Evolutionary conservation across 345 rosid species (phyloP).

Genomic region (Lepidium aucheri): DNA sequence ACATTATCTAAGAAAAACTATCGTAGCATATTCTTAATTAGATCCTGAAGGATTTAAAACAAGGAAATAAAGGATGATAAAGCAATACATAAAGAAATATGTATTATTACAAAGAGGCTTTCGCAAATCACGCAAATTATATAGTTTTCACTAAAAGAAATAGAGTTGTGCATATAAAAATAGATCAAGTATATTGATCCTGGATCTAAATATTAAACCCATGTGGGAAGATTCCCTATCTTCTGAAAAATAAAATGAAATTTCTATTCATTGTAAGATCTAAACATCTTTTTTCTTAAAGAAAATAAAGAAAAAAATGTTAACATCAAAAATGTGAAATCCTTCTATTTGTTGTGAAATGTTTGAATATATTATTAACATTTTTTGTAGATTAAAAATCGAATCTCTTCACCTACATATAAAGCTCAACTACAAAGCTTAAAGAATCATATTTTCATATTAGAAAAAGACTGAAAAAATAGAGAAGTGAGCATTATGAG

Average conservation of each 20-base stretch:
- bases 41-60: background rate
- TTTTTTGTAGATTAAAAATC: background rate
- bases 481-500: background rate
- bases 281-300: background rate
- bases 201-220: constrained; percentile 24
- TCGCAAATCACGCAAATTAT: constrained; percentile 18
- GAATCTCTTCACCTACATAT: background rate
- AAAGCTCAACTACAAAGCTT: background rate
- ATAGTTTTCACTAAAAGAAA: constrained; percentile 7
- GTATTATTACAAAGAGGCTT: background rate
- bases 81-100: constrained; percentile 5
- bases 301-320: background rate
- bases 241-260: constrained; percentile 14
- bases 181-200: background rate
- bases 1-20: background rate
- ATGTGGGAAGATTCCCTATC: constrained; percentile 33
- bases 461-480: background rate
- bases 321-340: background rate
- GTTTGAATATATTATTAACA: background rate
- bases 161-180: background rate
- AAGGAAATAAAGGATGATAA: background rate
- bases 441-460: background rate
- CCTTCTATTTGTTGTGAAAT: background rate
- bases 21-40: background rate
- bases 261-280: constrained; percentile 23